Percentiles rank a stretch among this genome's conserved stretches.
phyloP scores from a whole-genome alignment of 768 basidiomycete species.

The Nevesoporus exiguus region DNA sequence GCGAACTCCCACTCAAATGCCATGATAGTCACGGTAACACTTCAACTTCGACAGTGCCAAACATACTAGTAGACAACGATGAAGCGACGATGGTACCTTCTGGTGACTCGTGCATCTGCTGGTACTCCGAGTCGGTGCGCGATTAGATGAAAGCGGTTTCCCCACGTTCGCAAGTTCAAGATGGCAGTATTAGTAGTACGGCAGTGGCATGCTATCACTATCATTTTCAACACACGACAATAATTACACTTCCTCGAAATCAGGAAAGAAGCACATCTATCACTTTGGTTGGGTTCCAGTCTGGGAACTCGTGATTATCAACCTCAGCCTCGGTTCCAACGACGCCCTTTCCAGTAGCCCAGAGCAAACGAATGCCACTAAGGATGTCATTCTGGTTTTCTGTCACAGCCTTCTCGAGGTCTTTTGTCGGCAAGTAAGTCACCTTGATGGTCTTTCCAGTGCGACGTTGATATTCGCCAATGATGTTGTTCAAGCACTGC shows the following conservation, averaged over 20 bases:
- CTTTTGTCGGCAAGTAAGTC: neutral
- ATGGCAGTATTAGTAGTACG: neutral
- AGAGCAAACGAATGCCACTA: neutral
- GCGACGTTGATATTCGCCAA: neutral
- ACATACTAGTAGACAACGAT: no score
- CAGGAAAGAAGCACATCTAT: constrained; percentile 1
- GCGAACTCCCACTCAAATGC: no score
- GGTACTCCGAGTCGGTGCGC: no score
- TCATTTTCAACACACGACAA: no score
- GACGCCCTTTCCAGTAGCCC: constrained; percentile 2
- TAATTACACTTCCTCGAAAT: neutral
- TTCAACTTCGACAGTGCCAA: no score
- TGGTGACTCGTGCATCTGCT: no score
- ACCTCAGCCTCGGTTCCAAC: neutral
- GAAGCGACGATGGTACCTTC: no score
- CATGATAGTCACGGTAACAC: no score
- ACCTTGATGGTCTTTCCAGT: neutral
- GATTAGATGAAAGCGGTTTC: no score
- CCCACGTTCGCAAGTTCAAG: neutral
- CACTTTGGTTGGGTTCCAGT: neutral
- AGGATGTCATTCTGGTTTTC: neutral
- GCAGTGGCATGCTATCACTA: neutral
- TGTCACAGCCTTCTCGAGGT: neutral
- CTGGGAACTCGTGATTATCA: neutral
- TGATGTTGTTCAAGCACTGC: neutral